These are phyloP conservation scores for Nicotiana obtusifolia DNA, from an alignment of 257 asterid genomes.

Conservation along the genomic window DNA sequence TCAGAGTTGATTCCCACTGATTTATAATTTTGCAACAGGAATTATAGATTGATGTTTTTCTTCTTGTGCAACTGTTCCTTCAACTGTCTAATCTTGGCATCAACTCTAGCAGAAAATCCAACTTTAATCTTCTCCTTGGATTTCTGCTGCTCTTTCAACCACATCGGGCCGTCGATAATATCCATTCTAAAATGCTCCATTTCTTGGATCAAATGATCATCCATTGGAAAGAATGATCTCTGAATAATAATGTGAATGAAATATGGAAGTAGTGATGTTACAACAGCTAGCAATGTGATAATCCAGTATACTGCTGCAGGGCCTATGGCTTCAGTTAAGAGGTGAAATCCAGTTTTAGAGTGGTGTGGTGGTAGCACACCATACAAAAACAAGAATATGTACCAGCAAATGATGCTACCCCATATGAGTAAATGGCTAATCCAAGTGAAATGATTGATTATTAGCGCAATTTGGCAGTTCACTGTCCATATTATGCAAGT, in stretches of 20 bases:
- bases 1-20: neutral
- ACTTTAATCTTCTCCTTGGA: constrained; percentile 69
- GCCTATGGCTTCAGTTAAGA: constrained; percentile 61
- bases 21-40: neutral
- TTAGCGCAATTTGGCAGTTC: constrained; percentile 75
- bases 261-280: constrained; percentile 72
- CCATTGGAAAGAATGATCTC: constrained; percentile 75
- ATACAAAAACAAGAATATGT: constrained; percentile 58
- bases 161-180: constrained; percentile 76
- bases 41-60: constrained; percentile 1
- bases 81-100: constrained; percentile 78
- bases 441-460: constrained; percentile 94
- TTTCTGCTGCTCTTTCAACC: constrained; percentile 75
- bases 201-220: constrained; percentile 91
- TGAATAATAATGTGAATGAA: constrained; percentile 69
- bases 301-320: constrained; percentile 85
- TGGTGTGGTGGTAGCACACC: constrained; percentile 43
- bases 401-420: constrained; percentile 71
- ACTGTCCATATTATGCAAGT: constrained; percentile 88
- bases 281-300: constrained; percentile 58
- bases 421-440: constrained; percentile 74
- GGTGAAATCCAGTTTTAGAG: constrained; percentile 41
- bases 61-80: constrained; percentile 68
- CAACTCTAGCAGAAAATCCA: constrained; percentile 91
- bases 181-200: constrained; percentile 73